Percentiles rank a stretch among this genome's conserved stretches.
Conservation (phyloP, 2,329 filamentous ascomycete genomes). For the Nothophaeocryptopus gaeumannii region DNA sequence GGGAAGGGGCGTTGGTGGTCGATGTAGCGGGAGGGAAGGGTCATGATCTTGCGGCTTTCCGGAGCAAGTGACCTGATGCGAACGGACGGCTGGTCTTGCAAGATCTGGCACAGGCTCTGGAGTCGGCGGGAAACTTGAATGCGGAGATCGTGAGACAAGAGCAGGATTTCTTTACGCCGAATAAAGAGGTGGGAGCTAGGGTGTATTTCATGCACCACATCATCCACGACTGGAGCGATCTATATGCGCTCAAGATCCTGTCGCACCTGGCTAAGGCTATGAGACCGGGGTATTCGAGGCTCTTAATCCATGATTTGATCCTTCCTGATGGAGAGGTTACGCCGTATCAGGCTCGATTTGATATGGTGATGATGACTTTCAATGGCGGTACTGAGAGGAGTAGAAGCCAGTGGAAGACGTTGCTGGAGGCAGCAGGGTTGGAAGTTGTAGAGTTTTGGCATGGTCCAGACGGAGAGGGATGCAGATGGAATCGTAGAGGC, state of each 20-base stretch:
- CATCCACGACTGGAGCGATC: slow-evolving; percentile 25
- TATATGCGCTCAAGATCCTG: slow-evolving; percentile 19
- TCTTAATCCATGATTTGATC: not conserved
- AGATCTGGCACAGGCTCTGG: slow-evolving; percentile 15
- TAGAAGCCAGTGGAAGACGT: not conserved
- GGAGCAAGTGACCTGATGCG: slow-evolving; percentile 4
- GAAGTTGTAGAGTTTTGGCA: not conserved
- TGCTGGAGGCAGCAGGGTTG: not conserved
- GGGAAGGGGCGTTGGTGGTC: not conserved
- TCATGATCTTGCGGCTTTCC: not conserved
- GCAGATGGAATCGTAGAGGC: not conserved
- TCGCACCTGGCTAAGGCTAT: not conserved
- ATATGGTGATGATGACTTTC: slow-evolving; percentile 2
- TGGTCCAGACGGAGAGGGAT: not conserved
- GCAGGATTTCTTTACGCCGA: slow-evolving; percentile 30
- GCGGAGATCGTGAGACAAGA: not conserved
- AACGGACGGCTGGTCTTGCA: slow-evolving; percentile 15
- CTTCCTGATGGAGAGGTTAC: not conserved
- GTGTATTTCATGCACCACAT: slow-evolving; percentile 23
- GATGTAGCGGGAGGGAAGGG: not conserved
- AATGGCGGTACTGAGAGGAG: not conserved
- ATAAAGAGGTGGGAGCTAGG: slow-evolving; percentile 29
- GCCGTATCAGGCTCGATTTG: not conserved
- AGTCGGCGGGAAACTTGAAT: too few species aligned
- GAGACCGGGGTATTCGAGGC: not conserved